Percentiles rank a stretch among this genome's conserved stretches.
phyloP scores from a whole-genome alignment of 805 yeast genomes.

The Starmerella asiatica region DNA sequence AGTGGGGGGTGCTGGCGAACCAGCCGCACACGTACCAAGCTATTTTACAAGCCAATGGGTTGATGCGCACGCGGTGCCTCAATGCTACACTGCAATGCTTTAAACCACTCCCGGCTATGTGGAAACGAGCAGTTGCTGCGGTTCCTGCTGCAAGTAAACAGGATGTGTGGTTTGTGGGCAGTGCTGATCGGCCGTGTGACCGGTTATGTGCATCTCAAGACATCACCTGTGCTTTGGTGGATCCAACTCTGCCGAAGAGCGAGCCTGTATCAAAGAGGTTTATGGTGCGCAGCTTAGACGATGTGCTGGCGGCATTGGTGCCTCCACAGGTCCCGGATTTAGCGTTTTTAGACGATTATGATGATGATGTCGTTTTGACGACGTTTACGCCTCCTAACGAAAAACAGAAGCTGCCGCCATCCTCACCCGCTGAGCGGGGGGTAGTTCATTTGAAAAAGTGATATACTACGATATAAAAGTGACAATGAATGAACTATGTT shows the following conservation, averaged over 20 bases:
- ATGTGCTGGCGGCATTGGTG: constrained; percentile 29
- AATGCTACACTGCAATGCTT: constrained; percentile 12
- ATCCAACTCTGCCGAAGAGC: not conserved
- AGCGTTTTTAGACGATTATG: constrained; percentile 1
- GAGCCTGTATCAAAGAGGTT: not conserved
- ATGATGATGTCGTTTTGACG: constrained; percentile 1
- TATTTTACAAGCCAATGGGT: constrained; percentile 11
- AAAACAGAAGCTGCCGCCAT: too few species aligned
- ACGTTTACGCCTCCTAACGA: too few species aligned
- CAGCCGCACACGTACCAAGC: constrained; percentile 18
- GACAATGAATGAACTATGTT: too few species aligned
- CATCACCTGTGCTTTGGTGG: constrained; percentile 12
- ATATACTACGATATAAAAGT: too few species aligned
- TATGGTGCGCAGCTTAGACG: constrained; percentile 2
- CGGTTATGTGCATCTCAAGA: constrained; percentile 5
- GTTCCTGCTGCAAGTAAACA: constrained; percentile 14
- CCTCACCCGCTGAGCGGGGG: too few species aligned
- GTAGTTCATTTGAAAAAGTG: too few species aligned
- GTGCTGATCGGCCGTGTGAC: constrained; percentile 16
- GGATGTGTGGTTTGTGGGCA: constrained; percentile 22
- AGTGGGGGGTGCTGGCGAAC: constrained; percentile 25
- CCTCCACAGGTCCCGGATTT: not conserved
- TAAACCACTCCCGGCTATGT: constrained; percentile 22
- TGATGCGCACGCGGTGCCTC: constrained; percentile 5
- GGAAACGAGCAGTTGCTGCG: constrained; percentile 16